These are phyloP conservation scores for Cunninghamia lanceolata DNA, from an alignment of 75 land plant genomes.

Conservation along the genomic window DNA sequence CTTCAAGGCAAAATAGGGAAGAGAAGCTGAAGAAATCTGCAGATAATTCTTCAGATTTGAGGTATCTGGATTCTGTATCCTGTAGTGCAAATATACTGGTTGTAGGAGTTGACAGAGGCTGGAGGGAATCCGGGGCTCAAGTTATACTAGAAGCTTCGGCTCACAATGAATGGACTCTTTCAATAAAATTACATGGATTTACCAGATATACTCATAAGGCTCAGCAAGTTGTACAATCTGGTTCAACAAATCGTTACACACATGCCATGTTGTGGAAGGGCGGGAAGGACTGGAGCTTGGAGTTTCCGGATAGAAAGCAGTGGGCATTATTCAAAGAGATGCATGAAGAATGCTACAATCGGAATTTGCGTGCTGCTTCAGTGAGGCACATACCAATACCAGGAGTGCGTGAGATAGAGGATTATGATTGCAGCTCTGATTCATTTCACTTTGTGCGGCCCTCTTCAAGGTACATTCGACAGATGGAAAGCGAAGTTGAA, in stretches of 20 bases:
- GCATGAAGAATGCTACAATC: constrained; percentile 76
- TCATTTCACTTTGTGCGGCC: constrained; percentile 51
- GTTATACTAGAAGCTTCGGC: constrained; percentile 48
- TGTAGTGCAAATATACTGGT: constrained; percentile 69
- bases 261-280: constrained; percentile 97
- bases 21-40: constrained; percentile 23
- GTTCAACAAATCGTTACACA: constrained; percentile 54
- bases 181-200: constrained; percentile 41
- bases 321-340: constrained; percentile 83
- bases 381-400: constrained; percentile 88
- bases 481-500: constrained; percentile 76
- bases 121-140: constrained; percentile 62
- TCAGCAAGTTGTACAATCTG: constrained; percentile 59
- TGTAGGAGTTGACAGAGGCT: constrained; percentile 45
- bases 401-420: constrained; percentile 73
- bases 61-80: constrained; percentile 21
- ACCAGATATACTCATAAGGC: constrained; percentile 52
- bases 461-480: constrained; percentile 48
- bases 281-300: constrained; percentile 87
- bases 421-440: constrained; percentile 31
- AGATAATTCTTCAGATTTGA: constrained; percentile 27
- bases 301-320: constrained; percentile 81
- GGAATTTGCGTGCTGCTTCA: constrained; percentile 59
- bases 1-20: constrained; percentile 39
- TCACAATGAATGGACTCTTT: constrained; percentile 58